Conservation (phyloP, 495 filamentous ascomycete genomes). For the Xylaria cubensis region DNA sequence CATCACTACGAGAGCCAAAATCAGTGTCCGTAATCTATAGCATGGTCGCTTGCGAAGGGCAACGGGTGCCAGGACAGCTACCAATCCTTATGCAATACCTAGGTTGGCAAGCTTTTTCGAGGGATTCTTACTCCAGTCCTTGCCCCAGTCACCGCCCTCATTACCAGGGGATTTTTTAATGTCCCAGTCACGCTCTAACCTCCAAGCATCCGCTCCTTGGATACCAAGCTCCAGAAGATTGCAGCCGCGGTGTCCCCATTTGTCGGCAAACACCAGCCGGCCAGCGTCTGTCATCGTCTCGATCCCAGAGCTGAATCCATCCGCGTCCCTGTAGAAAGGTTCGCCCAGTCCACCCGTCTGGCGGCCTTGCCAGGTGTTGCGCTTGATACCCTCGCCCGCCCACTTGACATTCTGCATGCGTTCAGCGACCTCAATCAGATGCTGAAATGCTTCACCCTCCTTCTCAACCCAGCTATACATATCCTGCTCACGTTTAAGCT, state of each 20-base stretch:
- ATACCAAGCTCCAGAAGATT: conserved; percentile 37
- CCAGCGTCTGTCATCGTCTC: conserved; percentile 58
- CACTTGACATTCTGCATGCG: conserved; percentile 49
- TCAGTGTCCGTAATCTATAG: conserved; percentile 14
- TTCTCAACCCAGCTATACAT: conserved; percentile 41
- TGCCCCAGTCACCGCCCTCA: conserved; percentile 37
- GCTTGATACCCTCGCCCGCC: conserved; percentile 35
- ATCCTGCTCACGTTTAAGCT: conserved; percentile 39
- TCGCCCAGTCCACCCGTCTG: conserved; percentile 64
- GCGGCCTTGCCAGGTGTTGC: conserved; percentile 61
- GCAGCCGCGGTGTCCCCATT: conserved; percentile 58
- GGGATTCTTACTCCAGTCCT: conserved; percentile 35
- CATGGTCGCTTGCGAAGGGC: conserved; percentile 6
- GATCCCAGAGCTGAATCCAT: conserved; percentile 59
- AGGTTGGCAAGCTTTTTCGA: conserved; percentile 17
- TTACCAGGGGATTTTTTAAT: conserved; percentile 27
- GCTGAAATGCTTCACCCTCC: conserved; percentile 46
- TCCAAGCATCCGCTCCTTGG: conserved; percentile 45
- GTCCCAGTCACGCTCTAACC: conserved; percentile 48
- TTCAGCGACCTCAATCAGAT: conserved; percentile 40
- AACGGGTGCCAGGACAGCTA: neutral
- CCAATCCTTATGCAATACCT: conserved; percentile 23
- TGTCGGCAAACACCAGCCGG: conserved; percentile 57
- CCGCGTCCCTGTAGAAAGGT: conserved; percentile 60
- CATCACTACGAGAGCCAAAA: conserved; percentile 20